Evolutionary conservation across 2,329 filamentous ascomycete species (phyloP), one percentile per base, ranked within the genome.

Genomic region (Cadophora malorum): DNA sequence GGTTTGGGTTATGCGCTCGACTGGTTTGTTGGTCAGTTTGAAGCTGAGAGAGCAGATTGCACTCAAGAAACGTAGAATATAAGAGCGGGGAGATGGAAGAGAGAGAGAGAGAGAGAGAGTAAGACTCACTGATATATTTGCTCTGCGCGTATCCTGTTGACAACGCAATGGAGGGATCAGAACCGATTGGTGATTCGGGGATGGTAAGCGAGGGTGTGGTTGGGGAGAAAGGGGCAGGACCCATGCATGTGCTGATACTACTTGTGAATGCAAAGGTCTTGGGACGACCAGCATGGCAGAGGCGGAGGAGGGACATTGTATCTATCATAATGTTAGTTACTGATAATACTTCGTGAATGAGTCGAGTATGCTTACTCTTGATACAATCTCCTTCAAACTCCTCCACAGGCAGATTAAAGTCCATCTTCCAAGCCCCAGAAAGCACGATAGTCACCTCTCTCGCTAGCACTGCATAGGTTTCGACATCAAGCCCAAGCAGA

Each of bases 401-500:
- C 60, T 76, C 72, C 14, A 77, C 74, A 8, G 69, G 66, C 3
- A 72, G 47, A 59, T 76, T 76, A 35, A 77, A 77, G 63, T 77
- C 75, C 72, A 77, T 74, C 66, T 76, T 76, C 76, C 76, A 77
- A 0, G 76, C 76, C 69, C 75, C 76, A 21, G 75, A 72, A 33
- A 76, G 63, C 31, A 77, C 74, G 2, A 72, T 63, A 16, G 76
- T 77, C 7, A 76, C 75, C 0, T 64, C 68, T 4, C 47, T 69
- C 3, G 74, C 72, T 21, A 76, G 53, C 19, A 68, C 67, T 10
- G 67, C 49, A 58, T 76, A 76, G 10, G 60, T 70, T 2, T 74
- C 73, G 4, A 76, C 63, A 50, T 74, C 72, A 4, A 76, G 55
- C 1, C 75, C 75, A 5, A 76, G 58, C 14, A 76, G 50, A 3